Evolutionary conservation across 192 early-diverging fungal genomes (phyloP), one percentile per base, ranked within the genome.

Genomic region (Coemansia sp.): DNA sequence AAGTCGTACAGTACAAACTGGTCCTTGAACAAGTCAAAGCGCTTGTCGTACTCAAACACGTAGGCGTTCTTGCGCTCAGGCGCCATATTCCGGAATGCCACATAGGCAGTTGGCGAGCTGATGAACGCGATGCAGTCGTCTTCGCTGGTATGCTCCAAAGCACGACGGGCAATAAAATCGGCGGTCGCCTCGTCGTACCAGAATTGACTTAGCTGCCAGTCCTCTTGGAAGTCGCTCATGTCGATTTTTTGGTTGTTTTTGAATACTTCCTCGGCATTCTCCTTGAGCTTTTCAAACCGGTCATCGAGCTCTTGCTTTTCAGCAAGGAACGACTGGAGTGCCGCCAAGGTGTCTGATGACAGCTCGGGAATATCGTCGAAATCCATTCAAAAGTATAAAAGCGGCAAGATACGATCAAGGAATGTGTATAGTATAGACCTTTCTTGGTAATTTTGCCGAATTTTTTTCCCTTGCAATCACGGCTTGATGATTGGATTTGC

Each of bases 1-100:
- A 83, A 94, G 75, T 94, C 89, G 71, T 88, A 94, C 60, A 84
- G 83, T 42, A 92, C 80, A 63, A 88, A 94, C 63, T 85, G 66
- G 8, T 67, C 60, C 59, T 85, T 85, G 73, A 89, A 94, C 28
- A 94, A 70, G 60, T 76, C 76, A 34, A 94, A 94, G 35, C 92
- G 84, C 36, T 78, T 68, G 77, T 94, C 92, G 57, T 73, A 90
- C 71, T 94, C 92, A 59, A 94, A 86, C 16, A 94, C 78, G 72
- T 66, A 86, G 21, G 84, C 75, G 64, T 75, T 79, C 33, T 56
- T 42, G 9, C 73, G 58, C 35, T 72, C 63, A 1, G 70, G 63
- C 14, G 69, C 64, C 24, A 67, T 24, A 35, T 75, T 80, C 43
- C 69, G 59, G 63, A 72, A 73, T 1, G 72, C 70, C 16, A 76